Evolutionary conservation across 169 alveolate genomes (phyloP), one percentile per base, ranked within the genome.

Genomic region (Plasmodium gallinaceum): DNA sequence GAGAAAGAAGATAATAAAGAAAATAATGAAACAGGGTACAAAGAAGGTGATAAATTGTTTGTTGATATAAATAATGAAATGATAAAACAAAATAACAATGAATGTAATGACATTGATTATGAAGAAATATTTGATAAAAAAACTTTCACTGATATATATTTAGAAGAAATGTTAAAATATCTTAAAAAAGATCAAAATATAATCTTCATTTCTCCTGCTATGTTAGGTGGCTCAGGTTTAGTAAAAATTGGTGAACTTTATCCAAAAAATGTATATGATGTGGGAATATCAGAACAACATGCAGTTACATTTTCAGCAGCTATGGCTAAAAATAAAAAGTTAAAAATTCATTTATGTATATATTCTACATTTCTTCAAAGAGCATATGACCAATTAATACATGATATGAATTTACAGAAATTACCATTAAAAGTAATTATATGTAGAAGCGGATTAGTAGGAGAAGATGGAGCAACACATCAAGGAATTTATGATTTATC

Each of bases 261-360:
- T 74, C 96, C 95, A n/a, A 87, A 92, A 18, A 92, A 95, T 86
- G 93, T 90, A 74, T 96, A 95, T 70, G 98, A 96, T 75, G 98
- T 96, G 0, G 98, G 98, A 10, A 96, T 96, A 22, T 96, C 97
- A 4, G 98, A 96, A 74, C 98, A 96, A 83, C 98, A 96, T 74
- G 97, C 98, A 9, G 96, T 94, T 37, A 96, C 98, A 18, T 95
- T 96, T 54, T 85, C 96, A 18, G 96, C 97, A 1, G 97, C 98
- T 16, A 73, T 95, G 89, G 97, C 97, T 4, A 90, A 92, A 60
- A 94, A 88, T 66, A 96, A 95, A 7, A 83, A 74, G 5, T 85
- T 93, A 54, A 95, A 93, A 61, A 95, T 97, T 39, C 94, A 94
- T 75, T 88, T 95, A 64, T 90, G 94, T 26, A 93, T 96, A 6